Percentiles rank a stretch among this genome's conserved stretches.
These are phyloP conservation scores for Hypoxylon crocopeplum DNA, from an alignment of 495 filamentous ascomycete species.

Conservation along the genomic window DNA sequence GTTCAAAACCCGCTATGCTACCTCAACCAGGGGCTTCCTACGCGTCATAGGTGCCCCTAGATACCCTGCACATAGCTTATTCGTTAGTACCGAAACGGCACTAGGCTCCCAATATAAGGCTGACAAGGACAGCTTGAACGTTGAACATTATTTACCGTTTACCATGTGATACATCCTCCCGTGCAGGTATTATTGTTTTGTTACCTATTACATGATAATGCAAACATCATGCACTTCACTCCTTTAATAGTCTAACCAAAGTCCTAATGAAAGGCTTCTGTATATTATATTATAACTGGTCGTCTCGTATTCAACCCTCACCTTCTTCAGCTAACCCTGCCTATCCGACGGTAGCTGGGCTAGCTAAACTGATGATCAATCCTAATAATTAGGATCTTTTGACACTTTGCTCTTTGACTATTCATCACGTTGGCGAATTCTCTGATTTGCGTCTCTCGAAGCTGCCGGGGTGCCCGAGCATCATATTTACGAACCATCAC, in stretches of 20 bases:
- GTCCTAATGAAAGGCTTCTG: slow-evolving; percentile 5
- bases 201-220: too few species aligned
- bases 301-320: neutral
- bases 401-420: slow-evolving; percentile 10
- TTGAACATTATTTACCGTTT: neutral
- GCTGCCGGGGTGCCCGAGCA: neutral
- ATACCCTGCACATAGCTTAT: neutral
- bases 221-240: too few species aligned
- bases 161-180: slow-evolving; percentile 23
- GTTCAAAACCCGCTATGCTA: neutral
- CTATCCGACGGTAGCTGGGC: slow-evolving; percentile 18
- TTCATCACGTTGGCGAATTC: slow-evolving; percentile 29
- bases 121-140: slow-evolving; percentile 27
- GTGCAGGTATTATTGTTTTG: too few species aligned
- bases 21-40: neutral
- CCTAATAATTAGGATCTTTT: slow-evolving; percentile 22
- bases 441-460: slow-evolving; percentile 16
- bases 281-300: slow-evolving; percentile 6
- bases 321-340: neutral
- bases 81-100: too few species aligned
- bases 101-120: slow-evolving; percentile 26
- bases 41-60: slow-evolving; percentile 17
- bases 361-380: slow-evolving; percentile 22
- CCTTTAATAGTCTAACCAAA: too few species aligned
- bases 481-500: neutral